Evolutionary conservation across 2,329 filamentous ascomycete genomes (phyloP).

Genomic region (Colletotrichum acutatum): DNA sequence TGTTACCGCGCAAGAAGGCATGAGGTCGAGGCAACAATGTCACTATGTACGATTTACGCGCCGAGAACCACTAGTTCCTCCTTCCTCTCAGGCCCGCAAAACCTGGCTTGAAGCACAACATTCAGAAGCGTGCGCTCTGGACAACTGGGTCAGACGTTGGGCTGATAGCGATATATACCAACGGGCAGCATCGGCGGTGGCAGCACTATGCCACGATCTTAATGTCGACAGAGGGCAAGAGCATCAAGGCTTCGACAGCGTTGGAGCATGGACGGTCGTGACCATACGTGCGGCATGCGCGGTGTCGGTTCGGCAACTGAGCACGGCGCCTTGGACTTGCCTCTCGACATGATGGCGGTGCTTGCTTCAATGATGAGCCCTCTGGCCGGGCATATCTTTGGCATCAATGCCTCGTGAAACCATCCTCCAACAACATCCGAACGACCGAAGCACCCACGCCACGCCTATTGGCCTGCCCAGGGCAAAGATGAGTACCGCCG

Average conservation of each 20-base stretch:
- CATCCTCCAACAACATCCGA: neutral
- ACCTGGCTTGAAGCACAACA: neutral
- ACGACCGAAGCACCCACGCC: neutral
- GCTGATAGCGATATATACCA: neutral
- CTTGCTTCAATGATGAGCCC: neutral
- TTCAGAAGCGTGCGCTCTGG: neutral
- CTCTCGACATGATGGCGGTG: neutral
- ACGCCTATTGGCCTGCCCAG: neutral
- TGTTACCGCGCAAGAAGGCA: slow-evolving; percentile 9
- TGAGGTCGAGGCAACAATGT: slow-evolving; percentile 20
- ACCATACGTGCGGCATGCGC: neutral
- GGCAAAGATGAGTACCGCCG: neutral
- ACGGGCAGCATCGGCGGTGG: neutral
- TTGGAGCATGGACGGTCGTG: too few relatives aligned
- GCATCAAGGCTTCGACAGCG: neutral
- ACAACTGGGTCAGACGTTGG: neutral
- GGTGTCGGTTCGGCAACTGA: neutral
- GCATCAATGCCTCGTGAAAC: neutral
- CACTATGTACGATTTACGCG: slow-evolving; percentile 37
- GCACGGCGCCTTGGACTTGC: neutral
- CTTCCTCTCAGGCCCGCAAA: neutral
- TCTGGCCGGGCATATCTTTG: neutral
- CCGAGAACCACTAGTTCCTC: neutral
- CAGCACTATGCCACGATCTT: neutral
- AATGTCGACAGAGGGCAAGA: neutral